Base-by-base conservation (phyloP, 345 rosid species). In the Dimocarpus longan region DNA sequence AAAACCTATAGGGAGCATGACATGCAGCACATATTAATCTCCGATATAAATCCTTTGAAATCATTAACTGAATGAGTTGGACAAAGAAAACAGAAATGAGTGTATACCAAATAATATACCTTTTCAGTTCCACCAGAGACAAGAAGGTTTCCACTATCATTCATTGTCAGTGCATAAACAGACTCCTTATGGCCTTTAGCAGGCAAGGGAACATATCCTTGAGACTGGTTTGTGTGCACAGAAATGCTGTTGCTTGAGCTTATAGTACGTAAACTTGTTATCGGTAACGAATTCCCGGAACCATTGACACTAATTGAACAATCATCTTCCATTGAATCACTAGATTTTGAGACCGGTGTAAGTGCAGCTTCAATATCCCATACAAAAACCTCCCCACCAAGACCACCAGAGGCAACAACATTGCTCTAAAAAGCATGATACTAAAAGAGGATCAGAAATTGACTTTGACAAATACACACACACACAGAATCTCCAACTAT, bases 141-240 rank as follows among this genome's bases (percentile, higher is more conserved):
- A 77, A 97, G 99, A 88, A 90, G 83, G 57, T 90, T 83, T 77
- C 97, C 98, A 73, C 89, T 88, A 82, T 90, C 95, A 89, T 93
- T 97, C 98, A 94, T 93, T 70, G 96, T 97, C 88, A 97, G 87
- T 60, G 99, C 98, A 87, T 97, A 97, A 81, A 94, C 99, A 1
- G 99, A 97, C 90, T 97, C 99, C 86, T 97, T 97, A 80, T 97
- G 99, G 79, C 99, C 99, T 88, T 97, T 97, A 74, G 93, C 98
- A 86, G 93, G 78, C 54, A 89, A 80, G 22, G 98, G 98, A 37
- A 90, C 85, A 83, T 91, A 90, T 66, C 98, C 95, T 83, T 89
- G 93, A 79, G 95, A 78, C 76, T 89, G 98, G 79, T 87, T 83
- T 42, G 87, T 79, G 77, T 97, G 95, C 59, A 76, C 81, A 80